Evolutionary conservation across 106 monocot species (phyloP), one percentile per base, ranked within the genome.

Genomic region (Acanthochlamys bracteata): DNA sequence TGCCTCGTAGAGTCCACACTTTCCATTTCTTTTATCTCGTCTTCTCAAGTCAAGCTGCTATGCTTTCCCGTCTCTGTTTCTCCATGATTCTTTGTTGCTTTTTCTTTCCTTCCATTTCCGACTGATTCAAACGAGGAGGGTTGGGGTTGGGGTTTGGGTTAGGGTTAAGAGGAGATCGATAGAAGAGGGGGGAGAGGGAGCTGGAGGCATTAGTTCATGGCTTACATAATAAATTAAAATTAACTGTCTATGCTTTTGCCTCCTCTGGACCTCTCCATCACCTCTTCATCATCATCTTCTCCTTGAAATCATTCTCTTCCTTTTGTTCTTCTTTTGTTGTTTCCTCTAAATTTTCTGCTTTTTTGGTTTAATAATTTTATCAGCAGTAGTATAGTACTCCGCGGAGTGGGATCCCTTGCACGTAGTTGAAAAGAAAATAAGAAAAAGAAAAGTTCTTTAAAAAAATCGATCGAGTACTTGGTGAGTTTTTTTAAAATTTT

Each of bases 201-300:
- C 19, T 66, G 69, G 76, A 63, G 73, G 69, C 75, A 76, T 72
- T 61, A 41, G 69, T 58, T 51, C 51, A 53, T 53, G 41, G 23
- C 57, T 24, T 41, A 55, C 9, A 33, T 3, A 33, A 6, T 3
- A 33, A 33, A 33, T 3, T 3, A 33, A 1, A 33, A 33, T 3
- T 33, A 3, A 33, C 1, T 33, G 40, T 66, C 8, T 59, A 68
- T 65, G 73, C 64, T 64, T 73, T 81, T 66, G 72, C 76, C 69
- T 82, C 69, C 65, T 65, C 73, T 77, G 27, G n/a, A 33, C 72
- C 33, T 33, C 33, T 33, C 33, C 33, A 33, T 33, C 33, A 33
- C 33, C 33, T 33, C 33, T 33, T 33, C 33, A 33, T 33, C 49
- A 12, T 17, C 17, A 49, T 49, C 49, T 14, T 72, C 72, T 67